Conservation (phyloP, 1,284 basidiomycete genomes). For the Puccinia polysora region DNA sequence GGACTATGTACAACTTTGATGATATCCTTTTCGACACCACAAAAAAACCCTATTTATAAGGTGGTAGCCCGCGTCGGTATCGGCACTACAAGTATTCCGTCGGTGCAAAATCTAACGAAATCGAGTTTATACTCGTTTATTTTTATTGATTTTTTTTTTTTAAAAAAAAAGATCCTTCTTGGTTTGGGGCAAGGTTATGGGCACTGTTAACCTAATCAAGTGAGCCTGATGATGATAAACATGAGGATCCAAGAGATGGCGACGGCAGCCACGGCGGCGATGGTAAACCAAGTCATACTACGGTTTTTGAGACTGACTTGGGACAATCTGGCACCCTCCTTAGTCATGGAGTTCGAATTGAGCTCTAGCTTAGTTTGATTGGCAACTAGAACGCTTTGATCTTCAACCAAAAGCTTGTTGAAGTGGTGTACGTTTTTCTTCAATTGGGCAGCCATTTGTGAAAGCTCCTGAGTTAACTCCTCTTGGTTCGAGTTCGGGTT, state of each 20-base stretch:
- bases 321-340: constrained; percentile 62
- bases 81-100: too few species aligned
- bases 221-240: constrained; percentile 67
- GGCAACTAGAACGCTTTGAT: constrained; percentile 61
- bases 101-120: too few species aligned
- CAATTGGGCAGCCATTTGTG: constrained; percentile 70
- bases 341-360: constrained; percentile 67
- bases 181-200: not conserved
- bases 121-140: not conserved
- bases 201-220: constrained; percentile 53
- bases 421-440: constrained; percentile 69
- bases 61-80: too few species aligned
- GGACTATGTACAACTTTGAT: too few species aligned
- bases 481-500: constrained; percentile 57
- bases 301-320: constrained; percentile 65
- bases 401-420: constrained; percentile 62
- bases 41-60: too few species aligned
- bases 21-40: too few species aligned
- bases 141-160: not conserved
- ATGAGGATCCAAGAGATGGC: constrained; percentile 65
- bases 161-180: not conserved
- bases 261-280: constrained; percentile 63
- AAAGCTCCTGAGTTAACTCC: constrained; percentile 67
- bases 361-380: constrained; percentile 65
- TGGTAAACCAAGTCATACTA: constrained; percentile 66